Conservation (phyloP, 2,329 filamentous ascomycete genomes). For the Fusarium sp. region DNA sequence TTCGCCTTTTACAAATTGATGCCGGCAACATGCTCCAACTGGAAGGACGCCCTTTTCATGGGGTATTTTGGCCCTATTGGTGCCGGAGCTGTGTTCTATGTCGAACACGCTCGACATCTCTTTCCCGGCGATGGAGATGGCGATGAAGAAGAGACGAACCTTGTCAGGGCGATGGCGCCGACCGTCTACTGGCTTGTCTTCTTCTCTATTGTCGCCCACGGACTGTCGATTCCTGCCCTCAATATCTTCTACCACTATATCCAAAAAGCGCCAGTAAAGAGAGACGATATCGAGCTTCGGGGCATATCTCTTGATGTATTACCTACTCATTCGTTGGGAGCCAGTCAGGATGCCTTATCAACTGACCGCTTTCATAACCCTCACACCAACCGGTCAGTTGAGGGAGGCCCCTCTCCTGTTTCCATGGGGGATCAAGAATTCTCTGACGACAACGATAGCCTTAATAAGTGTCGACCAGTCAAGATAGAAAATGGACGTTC, state of each 20-base stretch:
- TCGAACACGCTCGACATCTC: slow-evolving; percentile 61
- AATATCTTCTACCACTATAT: not conserved
- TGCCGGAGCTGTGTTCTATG: slow-evolving; percentile 81
- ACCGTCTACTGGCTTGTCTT: slow-evolving; percentile 58
- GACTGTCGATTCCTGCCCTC: not conserved
- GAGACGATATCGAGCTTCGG: not conserved
- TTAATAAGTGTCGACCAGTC: not conserved
- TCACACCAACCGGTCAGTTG: not conserved
- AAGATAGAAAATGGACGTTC: not conserved
- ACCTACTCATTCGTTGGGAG: not conserved
- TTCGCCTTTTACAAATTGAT: not conserved
- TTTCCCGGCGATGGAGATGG: slow-evolving; percentile 52
- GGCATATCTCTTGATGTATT: not conserved
- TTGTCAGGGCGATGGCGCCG: slow-evolving; percentile 53
- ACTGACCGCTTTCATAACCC: not conserved
- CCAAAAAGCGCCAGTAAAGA: not conserved
- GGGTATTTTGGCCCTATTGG: slow-evolving; percentile 82
- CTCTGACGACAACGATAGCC: not conserved
- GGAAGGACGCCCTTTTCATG: slow-evolving; percentile 71
- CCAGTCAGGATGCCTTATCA: not conserved
- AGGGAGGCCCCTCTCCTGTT: not conserved
- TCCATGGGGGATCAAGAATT: not conserved
- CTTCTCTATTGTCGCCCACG: slow-evolving; percentile 37
- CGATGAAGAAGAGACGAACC: slow-evolving; percentile 49
- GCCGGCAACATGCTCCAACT: slow-evolving; percentile 39